Base-by-base conservation (phyloP, 176 grass and related monocot genomes). In the Areca catechu region DNA sequence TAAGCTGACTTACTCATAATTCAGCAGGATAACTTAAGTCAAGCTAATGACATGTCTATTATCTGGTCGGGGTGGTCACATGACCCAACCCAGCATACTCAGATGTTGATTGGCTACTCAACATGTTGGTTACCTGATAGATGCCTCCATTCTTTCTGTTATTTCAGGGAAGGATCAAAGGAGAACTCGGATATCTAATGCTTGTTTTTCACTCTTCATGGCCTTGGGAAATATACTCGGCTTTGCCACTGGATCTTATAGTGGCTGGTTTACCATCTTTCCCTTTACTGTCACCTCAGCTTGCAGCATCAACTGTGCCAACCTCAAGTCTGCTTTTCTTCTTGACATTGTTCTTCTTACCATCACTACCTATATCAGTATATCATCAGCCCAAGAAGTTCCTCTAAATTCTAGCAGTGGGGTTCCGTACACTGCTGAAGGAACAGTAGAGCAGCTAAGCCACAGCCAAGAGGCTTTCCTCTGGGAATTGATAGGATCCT, bases 141-240 rank as follows among this genome's bases (percentile, higher is more conserved):
- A 12, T 43, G 34, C 34, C 9, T 49, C 20, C 1, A 62, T 27
- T 34, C 24, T 74, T 64, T 67, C 21, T 63, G 51, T 19, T 43
- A 34, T 65, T 78, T 70, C 80, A 98, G 87, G 86, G 48, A 92
- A 98, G 61, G 81, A 98, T 73, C 87, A 80, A 27, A 88, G 84
- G 61, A 54, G 79, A 69, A 92, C 78, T 50, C 71, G 92, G 12
- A 87, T 97, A 18, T 86, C 92, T 47, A 97, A 91, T 72, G 92
- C 92, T 20, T 97, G 91, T 72, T 97, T 91, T 67, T 97, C 92
- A 19, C 86, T 91, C 72, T 97, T 97, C 80, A 97, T 97, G 87
- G 93, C 87, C 14, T 62, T 92, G 66, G 84, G 93, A 63, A 92
- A 92, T 66, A 83, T 98, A 56, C 78, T 98, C 0, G 87, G 93